A percentile compares a stretch with the other conserved stretches of the same genome.
phyloP scores from a whole-genome alignment of 768 basidiomycete genomes.

The Trametes maxima region DNA sequence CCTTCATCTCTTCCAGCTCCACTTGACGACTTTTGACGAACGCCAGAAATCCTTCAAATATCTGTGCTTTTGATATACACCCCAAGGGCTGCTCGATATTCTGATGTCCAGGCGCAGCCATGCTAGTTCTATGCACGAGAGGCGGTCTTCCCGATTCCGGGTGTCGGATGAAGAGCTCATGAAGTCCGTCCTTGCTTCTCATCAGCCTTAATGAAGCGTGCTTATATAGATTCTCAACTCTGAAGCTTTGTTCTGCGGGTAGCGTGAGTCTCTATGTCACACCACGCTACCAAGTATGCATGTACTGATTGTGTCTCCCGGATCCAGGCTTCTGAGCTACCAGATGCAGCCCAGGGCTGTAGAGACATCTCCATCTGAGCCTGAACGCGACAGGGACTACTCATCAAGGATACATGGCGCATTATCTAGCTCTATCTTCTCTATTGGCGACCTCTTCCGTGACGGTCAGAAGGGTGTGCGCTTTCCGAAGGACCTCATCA shows the following conservation, averaged over 20 bases:
- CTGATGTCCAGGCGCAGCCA: constrained; percentile 75
- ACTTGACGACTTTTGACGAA: neutral
- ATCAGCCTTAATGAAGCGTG: constrained; percentile 21
- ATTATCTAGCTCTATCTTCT: constrained; percentile 54
- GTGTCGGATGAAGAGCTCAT: constrained; percentile 86
- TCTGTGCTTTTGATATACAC: no score
- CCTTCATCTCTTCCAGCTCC: constrained; percentile 11
- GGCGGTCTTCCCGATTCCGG: constrained; percentile 72
- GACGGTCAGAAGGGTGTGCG: constrained; percentile 85
- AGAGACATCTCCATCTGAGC: constrained; percentile 31
- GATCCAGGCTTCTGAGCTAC: constrained; percentile 67
- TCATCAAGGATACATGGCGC: constrained; percentile 67
- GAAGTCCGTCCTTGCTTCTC: constrained; percentile 55
- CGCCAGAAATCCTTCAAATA: no score
- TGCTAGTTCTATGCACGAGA: constrained; percentile 68
- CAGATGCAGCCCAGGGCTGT: constrained; percentile 62
- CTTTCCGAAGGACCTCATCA: constrained; percentile 93
- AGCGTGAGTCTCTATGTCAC: constrained; percentile 57
- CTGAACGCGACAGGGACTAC: constrained; percentile 60
- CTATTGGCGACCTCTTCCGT: constrained; percentile 76
- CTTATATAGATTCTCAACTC: neutral
- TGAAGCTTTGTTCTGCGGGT: constrained; percentile 78
- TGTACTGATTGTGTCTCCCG: constrained; percentile 21
- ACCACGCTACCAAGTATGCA: constrained; percentile 6
- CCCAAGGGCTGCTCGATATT: neutral